Base-by-base conservation (phyloP, 139 green algal species). In the Chlorokybus atmophyticus region DNA sequence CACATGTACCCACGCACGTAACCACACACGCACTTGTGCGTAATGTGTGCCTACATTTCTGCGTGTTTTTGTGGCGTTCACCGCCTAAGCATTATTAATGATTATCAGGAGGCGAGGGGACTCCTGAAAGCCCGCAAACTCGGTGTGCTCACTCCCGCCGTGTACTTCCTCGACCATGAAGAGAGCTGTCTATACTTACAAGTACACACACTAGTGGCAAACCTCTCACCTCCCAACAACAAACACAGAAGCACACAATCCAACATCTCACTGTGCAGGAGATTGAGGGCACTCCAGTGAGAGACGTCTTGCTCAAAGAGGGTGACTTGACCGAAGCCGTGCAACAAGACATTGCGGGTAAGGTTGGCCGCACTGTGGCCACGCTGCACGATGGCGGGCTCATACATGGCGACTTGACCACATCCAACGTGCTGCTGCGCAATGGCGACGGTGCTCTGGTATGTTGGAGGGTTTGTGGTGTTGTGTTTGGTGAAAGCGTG, bases 351-450 rank as follows among this genome's bases (percentile, higher is more conserved):
- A 23, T 90, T 28, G 47, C 83, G 52, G 14, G 32, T 2, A 51
- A 67, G 26, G 75, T 95, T 5, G 87, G 87, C 1, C 27, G 31
- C 4, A 28, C 56, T 3, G 50, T 95, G 19, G 86, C 88, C 0
- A 52, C 40, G 29, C 32, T 95, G 54, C 87, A 95, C 55, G 88
- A 95, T 68, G 87, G 82, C 10, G 78, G 78, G 25, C 50, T 94
- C 50, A 72, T 94, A 23, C 87, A 94, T 58, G 86, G 88, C 30
- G 81, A 93, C 71, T 75, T 95, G n/a, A 89, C 86, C 23, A 88
- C 84, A 28, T 85, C 64, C 55, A 91, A 94, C 59, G 78, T 95
- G 54, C 60, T 95, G 29, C 55, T 94, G 24, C 60, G 70, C 2
- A 41, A 64, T 4, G 10, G 1, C 2, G 69, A 73, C 58, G 54